Evolutionary conservation across 805 yeast genomes (phyloP), one percentile per base, ranked within the genome.

Genomic region (Candida sonorensis): DNA sequence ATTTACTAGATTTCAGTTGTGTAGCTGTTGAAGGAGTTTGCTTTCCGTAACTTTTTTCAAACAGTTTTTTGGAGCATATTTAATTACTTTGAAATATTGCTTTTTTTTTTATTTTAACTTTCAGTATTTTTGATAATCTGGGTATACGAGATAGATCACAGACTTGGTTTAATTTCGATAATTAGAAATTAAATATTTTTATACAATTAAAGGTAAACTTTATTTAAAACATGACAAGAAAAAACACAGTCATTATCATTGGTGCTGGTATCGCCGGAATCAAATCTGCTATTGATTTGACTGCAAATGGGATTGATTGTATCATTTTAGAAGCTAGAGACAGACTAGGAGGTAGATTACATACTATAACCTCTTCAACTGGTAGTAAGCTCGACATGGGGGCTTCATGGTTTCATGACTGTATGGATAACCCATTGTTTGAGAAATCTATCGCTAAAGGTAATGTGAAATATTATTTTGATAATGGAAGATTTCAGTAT

Each of bases 341-440:
- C 42, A 54, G 84, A 26, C 40, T 78, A 2, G 94, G 94, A 8
- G 94, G 94, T 1, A 59, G 94, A 31, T 50, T 79, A 9, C 48
- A 61, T 13, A 71, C 82, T 2, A 66, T 62, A 19, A 27, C 45
- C 32, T 27, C 48, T 17, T 45, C 48, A 3, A 30, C 46, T 6
- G 55, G 55, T 6, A 36, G 50, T 10, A 45, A 57, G 6, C 69
- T 79, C 35, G 95, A 86, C 51, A 44, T 85, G 13, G 96, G 96
- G 1, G 95, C 94, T 0, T 74, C 90, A 9, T 87, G 96, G 96
- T 82, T 81, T 52, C 96, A 87, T 48, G 95, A 85, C 42, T 72
- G 86, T 5, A 56, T 84, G 31, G 64, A 67, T 26, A 87, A 87
- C 48, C 60, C 72, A 2, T 62, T 82, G 17, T 71, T 84, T 35